Base-by-base conservation (phyloP, 2,329 filamentous ascomycete species). In the Botryosphaeria agaves region DNA sequence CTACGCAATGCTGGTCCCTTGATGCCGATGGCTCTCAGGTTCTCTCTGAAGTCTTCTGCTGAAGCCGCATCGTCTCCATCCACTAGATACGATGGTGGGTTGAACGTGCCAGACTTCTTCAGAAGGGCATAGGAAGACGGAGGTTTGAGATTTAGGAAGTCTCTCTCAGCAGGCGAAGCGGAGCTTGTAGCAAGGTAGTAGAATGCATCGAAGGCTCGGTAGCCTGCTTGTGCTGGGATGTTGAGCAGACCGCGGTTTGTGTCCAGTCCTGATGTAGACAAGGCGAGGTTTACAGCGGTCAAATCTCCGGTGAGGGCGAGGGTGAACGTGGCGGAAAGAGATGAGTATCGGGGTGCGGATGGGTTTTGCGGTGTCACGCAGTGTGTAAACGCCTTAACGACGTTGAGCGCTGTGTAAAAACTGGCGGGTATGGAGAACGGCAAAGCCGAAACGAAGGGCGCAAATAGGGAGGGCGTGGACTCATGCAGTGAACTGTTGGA, bases 111-210 rank as follows among this genome's bases (percentile, higher is more conserved):
- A 2, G 87, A 93, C 42, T 74, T 76, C 37, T 79, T 73, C 12
- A 98, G 64, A 1, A 98, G 61, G 5, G 72, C 56, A 51, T 95
- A 98, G 26, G 69, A 65, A 3, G 80, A 77, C 3, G 81, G 71
- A 6, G 73, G 64, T 54, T 83, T 79, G 18, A 98, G 66, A 16
- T 78, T 74, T 9, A 98, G 60, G 36, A 85, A 92, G 48, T 95
- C 87, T 33, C 83, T 68, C 56, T 98, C 89, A 2, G 83, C 76
- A 3, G 78, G 73, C 1, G 82, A 89, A 0, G 89, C 92, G 1
- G 81, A 79, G n/a, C 80, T 84, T 0, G 85, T 91, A 25, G 95
- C 66, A 1, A 98, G 71, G 45, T 94, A 95, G 58, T 98, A 95
- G 49, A 98, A 95, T 29, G 92, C 89, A 47, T 98, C 87, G 43